Evolutionary conservation across 2,329 filamentous ascomycete genomes (phyloP), one percentile per base, ranked within the genome.

Genomic region (Blumeriella jaapii): DNA sequence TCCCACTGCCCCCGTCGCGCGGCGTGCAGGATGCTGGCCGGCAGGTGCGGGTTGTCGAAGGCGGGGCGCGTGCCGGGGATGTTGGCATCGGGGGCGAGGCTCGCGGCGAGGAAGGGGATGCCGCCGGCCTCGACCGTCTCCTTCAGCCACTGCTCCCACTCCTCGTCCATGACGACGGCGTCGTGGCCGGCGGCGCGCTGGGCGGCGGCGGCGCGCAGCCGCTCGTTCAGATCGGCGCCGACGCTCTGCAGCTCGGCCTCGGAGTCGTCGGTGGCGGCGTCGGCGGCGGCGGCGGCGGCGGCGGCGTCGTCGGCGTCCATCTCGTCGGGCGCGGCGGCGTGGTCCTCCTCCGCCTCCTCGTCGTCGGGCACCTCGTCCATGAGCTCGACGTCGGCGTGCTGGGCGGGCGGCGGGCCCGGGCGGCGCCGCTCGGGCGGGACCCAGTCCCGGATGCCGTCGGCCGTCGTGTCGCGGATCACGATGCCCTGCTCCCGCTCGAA

Each of bases 101-200:
- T 55, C 45, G 32, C 54, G 45, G 40, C 63, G 16, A 69, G 52
- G 31, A 64, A 61, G 12, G 65, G 60, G 23, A 75, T 58, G 36
- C 69, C 62, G 40, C 76, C 77, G 5, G 69, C 65, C 50, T 82
- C 78, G 31, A 78, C 69, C 27, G 71, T 75, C 49, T 77, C 74
- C 57, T 82, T 82, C 41, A 82, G 61, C 71, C 77, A 83, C 55
- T 80, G 75, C 55, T 83, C 78, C 76, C 75, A 82, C 48, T 78
- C 76, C 43, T 79, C 75, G 51, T 82, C 78, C 46, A 82, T 65
- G 16, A 72, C n/a, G n/a, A n/a, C 66, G 29, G 69, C 65, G 11
- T 67, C 65, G 18, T 58, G 59, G 27, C 74, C 75, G 3, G 72
- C 69, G 44, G 77, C 72, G 36, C 73, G 69, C 29, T 71, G 65